These are phyloP conservation scores for Pseudocercospora fuligena DNA, from an alignment of 2,329 filamentous ascomycete genomes.

Conservation along the genomic window DNA sequence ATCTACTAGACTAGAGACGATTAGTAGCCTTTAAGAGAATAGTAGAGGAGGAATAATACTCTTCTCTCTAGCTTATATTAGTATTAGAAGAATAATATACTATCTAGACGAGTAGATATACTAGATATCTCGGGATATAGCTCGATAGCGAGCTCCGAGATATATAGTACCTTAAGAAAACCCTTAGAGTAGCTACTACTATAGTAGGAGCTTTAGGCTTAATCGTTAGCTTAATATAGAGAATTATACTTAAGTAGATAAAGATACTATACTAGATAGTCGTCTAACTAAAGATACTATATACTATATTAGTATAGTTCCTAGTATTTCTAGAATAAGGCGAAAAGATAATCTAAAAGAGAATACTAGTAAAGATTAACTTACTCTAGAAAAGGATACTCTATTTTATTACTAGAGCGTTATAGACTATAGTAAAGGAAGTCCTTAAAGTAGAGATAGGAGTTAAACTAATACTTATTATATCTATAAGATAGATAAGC, in stretches of 20 bases:
- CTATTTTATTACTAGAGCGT: not conserved
- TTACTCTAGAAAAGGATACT: not conserved
- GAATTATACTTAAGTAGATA: not conserved
- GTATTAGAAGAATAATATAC: not conserved
- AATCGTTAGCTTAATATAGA: not conserved
- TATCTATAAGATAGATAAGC: not conserved
- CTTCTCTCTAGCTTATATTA: not conserved
- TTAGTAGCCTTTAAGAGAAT: not conserved
- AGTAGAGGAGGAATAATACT: not conserved
- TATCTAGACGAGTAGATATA: not conserved
- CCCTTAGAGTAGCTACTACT: not conserved
- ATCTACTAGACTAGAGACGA: not conserved
- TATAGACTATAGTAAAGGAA: not conserved
- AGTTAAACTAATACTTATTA: not conserved
- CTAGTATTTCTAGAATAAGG: not conserved
- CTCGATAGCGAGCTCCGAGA: not conserved
- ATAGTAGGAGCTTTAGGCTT: not conserved
- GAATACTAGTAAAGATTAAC: not conserved
- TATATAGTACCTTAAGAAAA: not conserved
- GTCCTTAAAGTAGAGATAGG: not conserved
- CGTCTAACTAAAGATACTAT: not conserved
- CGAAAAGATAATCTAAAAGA: not conserved
- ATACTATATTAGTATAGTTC: not conserved
- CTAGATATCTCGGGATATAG: not conserved
- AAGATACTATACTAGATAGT: not conserved